Evolutionary conservation across 202 grass and related monocot species (phyloP), one percentile per base, ranked within the genome.

Genomic region (Alloteropsis angusta): DNA sequence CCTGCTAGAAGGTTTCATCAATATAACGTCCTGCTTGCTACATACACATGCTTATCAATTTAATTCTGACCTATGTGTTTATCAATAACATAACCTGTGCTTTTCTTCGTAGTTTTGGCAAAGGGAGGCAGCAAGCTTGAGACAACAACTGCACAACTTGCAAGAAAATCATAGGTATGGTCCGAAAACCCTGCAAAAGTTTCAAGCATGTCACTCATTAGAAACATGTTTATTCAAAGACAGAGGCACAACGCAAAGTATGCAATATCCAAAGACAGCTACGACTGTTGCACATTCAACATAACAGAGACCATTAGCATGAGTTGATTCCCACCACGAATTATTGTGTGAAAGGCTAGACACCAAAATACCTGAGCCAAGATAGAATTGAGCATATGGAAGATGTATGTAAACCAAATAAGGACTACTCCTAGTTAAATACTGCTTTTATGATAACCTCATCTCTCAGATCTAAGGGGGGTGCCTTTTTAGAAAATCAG

Each of bases 61-160:
- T 30, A 16, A 17, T 32, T 48, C 58, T 74, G 7, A 2, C 0
- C 3, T 54, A 12, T 62, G 13, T 39, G 25, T 30, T 12, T 15
- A 52, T 35, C 14, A 65, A 44, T 74, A 60, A 53, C 28, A 79
- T 82, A 72, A 85, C 79, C 62, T 71, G 13, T 80, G 28, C 48
- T 57, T 30, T 82, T 75, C 49, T 65, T 77, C 30, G 42, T 75
- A 94, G 91, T 91, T 94, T 67, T 94, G 88, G 91, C 86, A 94
- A 88, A 82, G 72, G 72, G 88, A 94, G 85, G 88, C 88, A 75
- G 86, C 86, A 88, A 87, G 83, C 88, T 94, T 91, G 91, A 94
- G 91, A 82, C 91, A 94, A 85, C 91, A 91, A 91, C 88, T 94
- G 88, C 91, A 86, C 25, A 94, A 82, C 77, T 76, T 94, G 82